Percentiles rank a stretch among this genome's conserved stretches.
These are phyloP conservation scores for Thalassiosira ordinaria DNA, from an alignment of 352 stramenopile species.

Conservation along the genomic window DNA sequence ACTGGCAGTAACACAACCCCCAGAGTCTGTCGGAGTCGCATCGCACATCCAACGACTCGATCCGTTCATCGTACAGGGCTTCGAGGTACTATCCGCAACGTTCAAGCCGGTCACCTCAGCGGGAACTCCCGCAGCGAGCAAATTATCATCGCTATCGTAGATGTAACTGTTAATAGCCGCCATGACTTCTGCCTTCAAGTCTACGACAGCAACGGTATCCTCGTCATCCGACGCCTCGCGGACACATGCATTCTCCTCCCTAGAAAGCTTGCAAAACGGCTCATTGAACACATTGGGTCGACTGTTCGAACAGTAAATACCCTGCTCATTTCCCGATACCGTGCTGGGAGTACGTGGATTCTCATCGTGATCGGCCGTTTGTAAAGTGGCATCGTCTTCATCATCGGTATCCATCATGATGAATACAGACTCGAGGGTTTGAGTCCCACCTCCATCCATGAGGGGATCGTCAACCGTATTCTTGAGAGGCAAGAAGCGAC, in stretches of 20 bases:
- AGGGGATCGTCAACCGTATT: constrained; percentile 61
- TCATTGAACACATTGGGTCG: constrained; percentile 58
- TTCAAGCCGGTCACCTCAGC: constrained; percentile 1
- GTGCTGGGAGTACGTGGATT: constrained; percentile 33
- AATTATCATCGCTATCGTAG: background rate
- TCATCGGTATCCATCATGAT: constrained; percentile 1
- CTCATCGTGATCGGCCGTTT: constrained; percentile 27
- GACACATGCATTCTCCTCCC: constrained; percentile 40
- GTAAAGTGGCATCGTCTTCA: constrained; percentile 5
- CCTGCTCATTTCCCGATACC: constrained; percentile 44
- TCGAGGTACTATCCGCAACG: background rate
- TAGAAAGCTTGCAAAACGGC: constrained; percentile 26
- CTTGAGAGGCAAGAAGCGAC: constrained; percentile 28
- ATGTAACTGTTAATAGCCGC: constrained; percentile 19
- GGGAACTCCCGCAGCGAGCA: background rate
- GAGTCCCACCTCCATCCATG: constrained; percentile 41
- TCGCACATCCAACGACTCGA: constrained; percentile 18
- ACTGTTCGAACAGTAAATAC: constrained; percentile 48
- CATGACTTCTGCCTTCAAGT: background rate
- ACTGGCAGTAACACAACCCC: background rate
- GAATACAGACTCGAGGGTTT: constrained; percentile 21
- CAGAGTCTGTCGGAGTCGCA: background rate
- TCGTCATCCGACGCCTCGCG: constrained; percentile 4
- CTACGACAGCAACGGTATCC: constrained; percentile 38
- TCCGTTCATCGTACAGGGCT: constrained; percentile 4